Evolutionary conservation across 139 green algal species (phyloP).

Genomic region (Chara braunii): DNA sequence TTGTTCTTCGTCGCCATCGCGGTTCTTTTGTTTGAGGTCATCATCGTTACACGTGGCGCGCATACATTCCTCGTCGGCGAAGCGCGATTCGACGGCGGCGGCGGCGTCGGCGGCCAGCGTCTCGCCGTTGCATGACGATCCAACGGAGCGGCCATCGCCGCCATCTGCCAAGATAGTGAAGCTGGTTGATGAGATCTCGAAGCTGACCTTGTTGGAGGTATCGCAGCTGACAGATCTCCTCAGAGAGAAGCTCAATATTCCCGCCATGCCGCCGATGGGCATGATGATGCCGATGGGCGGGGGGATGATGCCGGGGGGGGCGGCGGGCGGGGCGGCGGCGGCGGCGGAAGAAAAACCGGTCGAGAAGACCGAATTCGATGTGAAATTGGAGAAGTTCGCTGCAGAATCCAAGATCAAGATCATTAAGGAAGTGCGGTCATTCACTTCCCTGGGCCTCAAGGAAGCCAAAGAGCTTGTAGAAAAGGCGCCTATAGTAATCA

Average conservation of each 20-base stretch:
- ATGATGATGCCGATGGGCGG: slow-evolving; percentile 17
- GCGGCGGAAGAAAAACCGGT: slow-evolving; percentile 38
- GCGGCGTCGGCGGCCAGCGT: too few species aligned
- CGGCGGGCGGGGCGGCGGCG: slow-evolving; percentile 35
- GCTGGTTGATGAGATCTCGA: slow-evolving; percentile 39
- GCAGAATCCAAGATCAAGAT: slow-evolving; percentile 93
- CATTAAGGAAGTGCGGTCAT: slow-evolving; percentile 93
- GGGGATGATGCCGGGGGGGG: background rate
- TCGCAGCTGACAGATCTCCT: slow-evolving; percentile 33
- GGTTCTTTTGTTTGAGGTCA: too few species aligned
- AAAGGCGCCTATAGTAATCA: slow-evolving; percentile 78
- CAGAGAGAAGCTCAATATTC: slow-evolving; percentile 24
- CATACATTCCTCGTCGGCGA: too few species aligned
- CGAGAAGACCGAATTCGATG: slow-evolving; percentile 88
- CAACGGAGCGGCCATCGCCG: slow-evolving; percentile 18
- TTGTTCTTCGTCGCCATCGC: too few species aligned
- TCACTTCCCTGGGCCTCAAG: slow-evolving; percentile 91
- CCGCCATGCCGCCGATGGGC: slow-evolving; percentile 28
- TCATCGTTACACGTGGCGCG: too few species aligned
- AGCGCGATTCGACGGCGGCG: too few species aligned
- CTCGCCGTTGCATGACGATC: too few species aligned
- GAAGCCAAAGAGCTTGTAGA: slow-evolving; percentile 98
- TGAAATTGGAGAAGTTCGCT: slow-evolving; percentile 90
- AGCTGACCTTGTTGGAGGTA: slow-evolving; percentile 43
- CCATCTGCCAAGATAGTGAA: slow-evolving; percentile 14